phyloP scores from a whole-genome alignment of 2,329 filamentous ascomycete species.

The Metarhizium robertsii region DNA sequence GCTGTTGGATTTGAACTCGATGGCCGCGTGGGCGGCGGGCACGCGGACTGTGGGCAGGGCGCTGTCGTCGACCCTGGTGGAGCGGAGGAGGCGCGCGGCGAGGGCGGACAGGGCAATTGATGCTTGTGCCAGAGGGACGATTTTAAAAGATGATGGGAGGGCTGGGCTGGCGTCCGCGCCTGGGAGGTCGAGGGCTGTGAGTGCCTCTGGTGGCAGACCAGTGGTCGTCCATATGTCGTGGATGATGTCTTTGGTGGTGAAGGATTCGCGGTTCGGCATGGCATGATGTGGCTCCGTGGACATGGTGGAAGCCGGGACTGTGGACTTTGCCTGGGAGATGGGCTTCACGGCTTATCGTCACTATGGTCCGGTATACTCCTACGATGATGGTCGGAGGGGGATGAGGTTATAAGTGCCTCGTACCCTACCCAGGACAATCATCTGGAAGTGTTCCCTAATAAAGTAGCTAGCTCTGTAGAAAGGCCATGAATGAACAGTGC shows the following conservation, averaged over 20 bases:
- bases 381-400: too few species aligned
- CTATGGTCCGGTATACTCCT: too few species aligned
- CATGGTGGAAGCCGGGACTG: too few species aligned
- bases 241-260: slow-evolving; percentile 5
- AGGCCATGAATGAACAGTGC: too few species aligned
- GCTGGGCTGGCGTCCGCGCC: slow-evolving; percentile 11
- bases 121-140: slow-evolving; percentile 41
- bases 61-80: not conserved
- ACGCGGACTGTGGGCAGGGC: slow-evolving; percentile 28
- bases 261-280: not conserved
- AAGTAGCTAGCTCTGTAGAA: too few species aligned
- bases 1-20: slow-evolving; percentile 45
- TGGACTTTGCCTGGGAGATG: too few species aligned
- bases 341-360: too few species aligned
- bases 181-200: slow-evolving; percentile 9
- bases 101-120: slow-evolving; percentile 42
- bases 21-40: slow-evolving; percentile 32
- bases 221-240: slow-evolving; percentile 8
- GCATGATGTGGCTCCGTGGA: too few species aligned
- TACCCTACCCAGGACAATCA: too few species aligned
- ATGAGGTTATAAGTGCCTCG: too few species aligned
- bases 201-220: not conserved
- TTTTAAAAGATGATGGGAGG: slow-evolving; percentile 43
- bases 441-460: too few species aligned
- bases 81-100: slow-evolving; percentile 30